These are phyloP conservation scores for Cladosporium sp. DNA, from an alignment of 2,329 filamentous ascomycete species.

Conservation along the genomic window DNA sequence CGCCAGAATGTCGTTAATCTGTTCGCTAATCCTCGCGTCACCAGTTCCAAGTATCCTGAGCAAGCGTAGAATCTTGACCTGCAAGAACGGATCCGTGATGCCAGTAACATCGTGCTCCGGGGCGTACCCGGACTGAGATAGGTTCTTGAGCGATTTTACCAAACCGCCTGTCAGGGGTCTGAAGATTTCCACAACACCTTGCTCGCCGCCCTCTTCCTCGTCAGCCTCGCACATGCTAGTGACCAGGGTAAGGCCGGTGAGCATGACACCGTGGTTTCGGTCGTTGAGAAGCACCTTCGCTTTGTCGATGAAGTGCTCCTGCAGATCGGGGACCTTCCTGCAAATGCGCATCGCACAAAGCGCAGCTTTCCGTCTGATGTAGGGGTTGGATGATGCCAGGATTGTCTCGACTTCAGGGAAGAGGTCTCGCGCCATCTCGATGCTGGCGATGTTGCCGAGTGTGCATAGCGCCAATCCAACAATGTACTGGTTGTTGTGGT, in stretches of 20 bases:
- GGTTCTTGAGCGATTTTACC: constrained; percentile 83
- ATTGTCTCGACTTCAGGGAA: constrained; percentile 94
- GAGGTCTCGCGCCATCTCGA: constrained; percentile 97
- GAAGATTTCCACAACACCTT: constrained; percentile 86
- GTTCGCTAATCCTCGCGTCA: constrained; percentile 82
- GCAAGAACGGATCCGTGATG: constrained; percentile 94
- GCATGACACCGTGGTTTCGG: constrained; percentile 88
- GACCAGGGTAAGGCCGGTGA: constrained; percentile 87
- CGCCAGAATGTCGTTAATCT: constrained; percentile 97
- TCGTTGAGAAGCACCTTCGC: constrained; percentile 82
- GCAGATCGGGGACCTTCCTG: constrained; percentile 92
- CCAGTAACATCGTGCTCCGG: constrained; percentile 98
- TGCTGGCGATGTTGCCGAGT: constrained; percentile 91
- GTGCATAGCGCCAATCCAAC: constrained; percentile 95
- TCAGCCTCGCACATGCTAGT: constrained; percentile 92
- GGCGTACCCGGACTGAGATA: constrained; percentile 93
- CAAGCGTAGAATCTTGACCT: constrained; percentile 89
- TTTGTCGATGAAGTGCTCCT: constrained; percentile 96
- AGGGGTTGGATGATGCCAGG: constrained; percentile 91
- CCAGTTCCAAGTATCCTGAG: constrained; percentile 82
- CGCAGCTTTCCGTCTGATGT: constrained; percentile 93
- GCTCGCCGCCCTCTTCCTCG: constrained; percentile 84
- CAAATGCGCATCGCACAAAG: constrained; percentile 99
- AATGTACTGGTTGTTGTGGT: constrained; percentile 97
- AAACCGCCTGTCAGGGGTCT: constrained; percentile 77